A percentile compares a stretch with the other conserved stretches of the same genome.
Conservation (phyloP, 2,329 filamentous ascomycete species). For the Blastomyces parvus region DNA sequence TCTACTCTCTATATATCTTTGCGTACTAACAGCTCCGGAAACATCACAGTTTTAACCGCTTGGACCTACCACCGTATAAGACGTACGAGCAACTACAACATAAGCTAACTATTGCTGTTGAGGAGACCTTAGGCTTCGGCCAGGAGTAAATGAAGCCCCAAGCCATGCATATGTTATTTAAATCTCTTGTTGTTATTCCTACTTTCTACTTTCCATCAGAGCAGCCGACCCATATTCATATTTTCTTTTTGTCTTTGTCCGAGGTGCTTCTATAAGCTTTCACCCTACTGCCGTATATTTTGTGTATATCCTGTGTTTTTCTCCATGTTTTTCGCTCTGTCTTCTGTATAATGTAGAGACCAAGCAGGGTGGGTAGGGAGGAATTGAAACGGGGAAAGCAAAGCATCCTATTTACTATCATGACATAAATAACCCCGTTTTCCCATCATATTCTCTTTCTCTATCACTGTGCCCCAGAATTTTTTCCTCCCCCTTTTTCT, state of each 20-base stretch:
- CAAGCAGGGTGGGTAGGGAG: not conserved
- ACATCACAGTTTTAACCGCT: constrained; percentile 73
- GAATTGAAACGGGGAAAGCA: not conserved
- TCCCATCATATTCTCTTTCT: not conserved
- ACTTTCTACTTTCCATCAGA: not conserved
- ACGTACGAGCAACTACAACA: constrained; percentile 70
- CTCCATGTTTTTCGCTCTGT: not conserved
- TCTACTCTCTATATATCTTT: constrained; percentile 10
- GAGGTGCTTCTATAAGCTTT: not conserved
- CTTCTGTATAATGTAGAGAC: constrained; percentile 4
- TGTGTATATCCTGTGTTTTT: not conserved
- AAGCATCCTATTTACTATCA: not conserved
- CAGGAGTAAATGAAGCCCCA: constrained; percentile 56
- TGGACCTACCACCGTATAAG: constrained; percentile 93
- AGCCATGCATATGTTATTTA: not conserved
- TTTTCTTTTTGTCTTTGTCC: not conserved
- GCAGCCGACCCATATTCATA: not conserved
- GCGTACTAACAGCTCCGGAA: constrained; percentile 20
- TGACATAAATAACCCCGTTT: not conserved
- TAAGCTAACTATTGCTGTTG: constrained; percentile 93
- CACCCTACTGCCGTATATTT: not conserved
- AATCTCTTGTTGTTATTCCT: not conserved
- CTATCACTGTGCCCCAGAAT: not conserved
- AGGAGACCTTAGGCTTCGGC: constrained; percentile 97
- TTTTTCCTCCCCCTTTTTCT: not conserved